phyloP scores from a whole-genome alignment of 169 alveolate genomes.

The Plasmodium blacklocki region DNA sequence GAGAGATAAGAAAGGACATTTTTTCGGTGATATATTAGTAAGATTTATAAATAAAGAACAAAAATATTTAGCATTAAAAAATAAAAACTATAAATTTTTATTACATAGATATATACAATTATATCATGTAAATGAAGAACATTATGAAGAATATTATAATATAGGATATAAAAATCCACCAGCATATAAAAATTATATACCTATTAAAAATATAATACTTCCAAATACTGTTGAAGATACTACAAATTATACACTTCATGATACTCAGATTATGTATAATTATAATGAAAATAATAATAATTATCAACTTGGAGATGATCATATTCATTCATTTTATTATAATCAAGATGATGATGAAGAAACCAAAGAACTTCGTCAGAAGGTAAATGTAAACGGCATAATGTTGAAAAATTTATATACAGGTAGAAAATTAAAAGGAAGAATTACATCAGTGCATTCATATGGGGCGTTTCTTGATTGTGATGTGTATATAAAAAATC shows the following conservation, averaged over 20 bases:
- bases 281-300: not conserved
- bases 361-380: constrained; percentile 40
- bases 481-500: constrained; percentile 58
- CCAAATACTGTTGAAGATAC: not conserved
- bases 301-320: not conserved
- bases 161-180: constrained; percentile 77
- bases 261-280: not conserved
- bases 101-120: constrained; percentile 74
- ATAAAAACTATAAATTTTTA: constrained; percentile 67
- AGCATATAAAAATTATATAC: constrained; percentile 73
- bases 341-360: constrained; percentile 35
- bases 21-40: constrained; percentile 73
- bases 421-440: constrained; percentile 63
- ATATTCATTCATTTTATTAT: not conserved
- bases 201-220: constrained; percentile 57
- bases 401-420: constrained; percentile 60
- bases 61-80: constrained; percentile 58
- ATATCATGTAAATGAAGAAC: constrained; percentile 65
- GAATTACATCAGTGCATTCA: constrained; percentile 69
- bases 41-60: constrained; percentile 68
- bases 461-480: constrained; percentile 75
- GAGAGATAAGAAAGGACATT: constrained; percentile 70
- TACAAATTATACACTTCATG: not conserved
- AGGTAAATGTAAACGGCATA: constrained; percentile 42
- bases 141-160: constrained; percentile 72